Percentiles rank a stretch among this genome's conserved stretches.
phyloP scores from a whole-genome alignment of 1,284 basidiomycete genomes.

The Pseudozyma thailandica region DNA sequence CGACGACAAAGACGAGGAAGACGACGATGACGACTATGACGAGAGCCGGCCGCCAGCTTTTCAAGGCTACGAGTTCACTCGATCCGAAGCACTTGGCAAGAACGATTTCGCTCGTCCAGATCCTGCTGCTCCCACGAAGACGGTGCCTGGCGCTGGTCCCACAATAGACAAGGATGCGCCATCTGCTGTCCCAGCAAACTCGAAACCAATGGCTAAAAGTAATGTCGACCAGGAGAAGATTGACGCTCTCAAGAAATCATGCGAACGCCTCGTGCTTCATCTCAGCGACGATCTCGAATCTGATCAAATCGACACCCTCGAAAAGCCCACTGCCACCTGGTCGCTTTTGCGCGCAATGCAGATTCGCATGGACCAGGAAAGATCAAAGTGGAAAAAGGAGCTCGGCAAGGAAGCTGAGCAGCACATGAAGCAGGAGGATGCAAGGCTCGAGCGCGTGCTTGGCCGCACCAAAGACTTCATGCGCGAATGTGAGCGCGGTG shows the following conservation, averaged over 20 bases:
- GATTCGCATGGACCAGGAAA: constrained; percentile 61
- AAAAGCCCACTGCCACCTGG: constrained; percentile 57
- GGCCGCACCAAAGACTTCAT: constrained; percentile 55
- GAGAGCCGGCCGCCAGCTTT: constrained; percentile 54
- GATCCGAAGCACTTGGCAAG: constrained; percentile 35
- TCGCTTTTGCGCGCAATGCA: constrained; percentile 49
- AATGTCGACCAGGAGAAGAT: constrained; percentile 27
- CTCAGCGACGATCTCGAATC: constrained; percentile 40
- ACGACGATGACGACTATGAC: constrained; percentile 49
- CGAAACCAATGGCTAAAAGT: background rate
- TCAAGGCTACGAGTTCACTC: constrained; percentile 50
- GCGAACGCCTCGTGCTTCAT: constrained; percentile 25
- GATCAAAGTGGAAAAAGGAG: constrained; percentile 50
- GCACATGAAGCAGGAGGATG: constrained; percentile 34
- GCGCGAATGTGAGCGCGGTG: constrained; percentile 57
- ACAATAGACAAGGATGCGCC: constrained; percentile 3
- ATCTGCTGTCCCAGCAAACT: constrained; percentile 2
- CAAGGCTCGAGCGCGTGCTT: constrained; percentile 32
- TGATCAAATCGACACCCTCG: constrained; percentile 54
- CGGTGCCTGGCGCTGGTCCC: constrained; percentile 23
- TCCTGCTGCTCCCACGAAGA: constrained; percentile 4
- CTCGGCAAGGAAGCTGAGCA: constrained; percentile 37
- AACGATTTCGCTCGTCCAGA: constrained; percentile 33
- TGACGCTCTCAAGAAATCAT: constrained; percentile 17
- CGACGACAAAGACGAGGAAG: constrained; percentile 23